These are phyloP conservation scores for Microstegium vimineum DNA, from an alignment of 176 grass and related monocot species.

Conservation along the genomic window DNA sequence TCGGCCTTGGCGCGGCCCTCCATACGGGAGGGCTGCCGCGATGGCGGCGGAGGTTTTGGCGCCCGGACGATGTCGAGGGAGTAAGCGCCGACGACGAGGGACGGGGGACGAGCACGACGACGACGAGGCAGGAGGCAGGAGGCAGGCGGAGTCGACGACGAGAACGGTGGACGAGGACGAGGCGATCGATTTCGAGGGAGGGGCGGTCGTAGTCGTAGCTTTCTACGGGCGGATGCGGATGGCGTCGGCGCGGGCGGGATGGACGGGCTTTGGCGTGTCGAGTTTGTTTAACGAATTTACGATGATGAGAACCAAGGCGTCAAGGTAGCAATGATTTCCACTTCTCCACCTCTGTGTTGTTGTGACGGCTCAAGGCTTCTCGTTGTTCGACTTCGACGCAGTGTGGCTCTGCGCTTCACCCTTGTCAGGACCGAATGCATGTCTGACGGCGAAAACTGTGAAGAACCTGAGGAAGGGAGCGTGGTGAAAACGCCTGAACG, in stretches of 20 bases:
- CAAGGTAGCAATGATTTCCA: background rate
- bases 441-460: too few species aligned
- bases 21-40: background rate
- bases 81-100: too few species aligned
- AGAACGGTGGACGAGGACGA: background rate
- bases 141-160: background rate
- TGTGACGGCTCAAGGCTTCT: too few species aligned
- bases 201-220: too few species aligned
- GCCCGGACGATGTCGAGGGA: background rate
- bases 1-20: constrained; percentile 10
- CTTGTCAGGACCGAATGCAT: too few species aligned
- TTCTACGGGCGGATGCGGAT: background rate
- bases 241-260: background rate
- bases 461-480: too few species aligned
- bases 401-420: too few species aligned
- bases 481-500: too few species aligned
- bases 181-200: background rate
- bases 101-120: too few species aligned
- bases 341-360: too few species aligned
- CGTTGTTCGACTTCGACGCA: too few species aligned
- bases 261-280: background rate
- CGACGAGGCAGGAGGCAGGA: too few species aligned
- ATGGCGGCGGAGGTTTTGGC: constrained; percentile 19
- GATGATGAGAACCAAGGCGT: background rate
- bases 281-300: background rate